Conservation (phyloP, 768 basidiomycete species). For the Gyrodon lividus region DNA sequence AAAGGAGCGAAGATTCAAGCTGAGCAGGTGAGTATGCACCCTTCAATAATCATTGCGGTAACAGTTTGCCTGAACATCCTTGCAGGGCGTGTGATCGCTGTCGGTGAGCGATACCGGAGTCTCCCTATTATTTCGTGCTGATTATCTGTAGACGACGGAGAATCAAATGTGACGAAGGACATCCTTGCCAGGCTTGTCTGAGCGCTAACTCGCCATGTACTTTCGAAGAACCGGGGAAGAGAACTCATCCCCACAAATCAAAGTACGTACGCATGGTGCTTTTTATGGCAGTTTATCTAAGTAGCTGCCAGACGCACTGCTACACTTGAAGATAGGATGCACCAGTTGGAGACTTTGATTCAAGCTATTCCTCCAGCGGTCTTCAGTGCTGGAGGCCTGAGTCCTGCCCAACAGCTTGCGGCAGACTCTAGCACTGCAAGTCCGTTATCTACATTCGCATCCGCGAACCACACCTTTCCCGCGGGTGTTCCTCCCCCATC, state of each 20-base stretch:
- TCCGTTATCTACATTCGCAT: conserved; percentile 39
- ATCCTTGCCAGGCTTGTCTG: conserved; percentile 86
- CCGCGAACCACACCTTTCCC: conserved; percentile 40
- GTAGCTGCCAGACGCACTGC: conserved; percentile 58
- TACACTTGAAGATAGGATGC: conserved; percentile 86
- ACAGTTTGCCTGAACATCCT: conserved; percentile 9
- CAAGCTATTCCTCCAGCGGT: conserved; percentile 82
- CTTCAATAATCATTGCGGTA: background rate
- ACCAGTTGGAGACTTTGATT: conserved; percentile 81
- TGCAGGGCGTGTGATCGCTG: conserved; percentile 86
- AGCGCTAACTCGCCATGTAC: conserved; percentile 80
- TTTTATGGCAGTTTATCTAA: conserved; percentile 8
- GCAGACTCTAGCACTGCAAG: conserved; percentile 31
- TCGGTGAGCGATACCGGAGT: conserved; percentile 54
- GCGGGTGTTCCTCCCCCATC: conserved; percentile 77
- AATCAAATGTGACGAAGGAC: conserved; percentile 88
- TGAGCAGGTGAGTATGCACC: conserved; percentile 62
- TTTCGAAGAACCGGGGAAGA: conserved; percentile 84
- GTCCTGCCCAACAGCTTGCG: conserved; percentile 35
- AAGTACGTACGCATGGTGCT: conserved; percentile 52
- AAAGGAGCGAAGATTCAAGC: conserved; percentile 83
- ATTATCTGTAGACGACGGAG: conserved; percentile 57
- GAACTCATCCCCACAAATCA: conserved; percentile 84
- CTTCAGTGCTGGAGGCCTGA: conserved; percentile 58
- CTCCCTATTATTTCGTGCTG: background rate